These are phyloP conservation scores for Xanthoparmelia taractica DNA, from an alignment of 495 filamentous ascomycete genomes.

Conservation along the genomic window DNA sequence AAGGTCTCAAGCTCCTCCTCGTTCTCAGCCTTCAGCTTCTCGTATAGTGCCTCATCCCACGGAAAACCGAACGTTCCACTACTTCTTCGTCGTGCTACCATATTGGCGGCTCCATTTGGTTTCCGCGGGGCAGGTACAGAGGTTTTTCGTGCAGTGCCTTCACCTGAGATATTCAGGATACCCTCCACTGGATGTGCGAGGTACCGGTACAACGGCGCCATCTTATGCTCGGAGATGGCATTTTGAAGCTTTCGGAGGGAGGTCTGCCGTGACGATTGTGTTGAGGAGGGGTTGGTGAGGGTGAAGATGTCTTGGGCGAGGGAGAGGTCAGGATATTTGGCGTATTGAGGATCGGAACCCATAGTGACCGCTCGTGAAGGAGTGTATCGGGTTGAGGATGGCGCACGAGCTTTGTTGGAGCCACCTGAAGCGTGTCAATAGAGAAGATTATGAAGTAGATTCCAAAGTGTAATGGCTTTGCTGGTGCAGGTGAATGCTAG, in stretches of 20 bases:
- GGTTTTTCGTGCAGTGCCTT: constrained; percentile 55
- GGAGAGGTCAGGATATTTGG: constrained; percentile 84
- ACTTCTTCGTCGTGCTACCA: constrained; percentile 61
- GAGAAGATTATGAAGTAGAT: not conserved
- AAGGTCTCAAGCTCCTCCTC: constrained; percentile 83
- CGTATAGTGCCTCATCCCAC: constrained; percentile 87
- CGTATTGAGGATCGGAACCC: constrained; percentile 95
- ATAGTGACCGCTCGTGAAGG: constrained; percentile 45
- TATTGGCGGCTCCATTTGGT: constrained; percentile 50
- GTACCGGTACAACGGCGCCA: constrained; percentile 93
- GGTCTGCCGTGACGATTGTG: constrained; percentile 56
- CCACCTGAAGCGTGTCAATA: not conserved
- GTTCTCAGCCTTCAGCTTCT: constrained; percentile 77
- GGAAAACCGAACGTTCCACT: constrained; percentile 58
- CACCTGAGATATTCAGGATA: constrained; percentile 70
- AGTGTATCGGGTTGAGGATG: not conserved
- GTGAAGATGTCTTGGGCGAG: constrained; percentile 97
- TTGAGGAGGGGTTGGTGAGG: constrained; percentile 79
- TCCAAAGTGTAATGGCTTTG: not conserved
- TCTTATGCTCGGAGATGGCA: constrained; percentile 86
- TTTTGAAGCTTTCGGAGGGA: constrained; percentile 81
- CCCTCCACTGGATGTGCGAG: constrained; percentile 91
- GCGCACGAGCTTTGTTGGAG: not conserved
- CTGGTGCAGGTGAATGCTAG: not conserved
- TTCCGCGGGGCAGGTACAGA: constrained; percentile 47